phyloP scores from a whole-genome alignment of 345 rosid species.

The Euphorbia lathyris region DNA sequence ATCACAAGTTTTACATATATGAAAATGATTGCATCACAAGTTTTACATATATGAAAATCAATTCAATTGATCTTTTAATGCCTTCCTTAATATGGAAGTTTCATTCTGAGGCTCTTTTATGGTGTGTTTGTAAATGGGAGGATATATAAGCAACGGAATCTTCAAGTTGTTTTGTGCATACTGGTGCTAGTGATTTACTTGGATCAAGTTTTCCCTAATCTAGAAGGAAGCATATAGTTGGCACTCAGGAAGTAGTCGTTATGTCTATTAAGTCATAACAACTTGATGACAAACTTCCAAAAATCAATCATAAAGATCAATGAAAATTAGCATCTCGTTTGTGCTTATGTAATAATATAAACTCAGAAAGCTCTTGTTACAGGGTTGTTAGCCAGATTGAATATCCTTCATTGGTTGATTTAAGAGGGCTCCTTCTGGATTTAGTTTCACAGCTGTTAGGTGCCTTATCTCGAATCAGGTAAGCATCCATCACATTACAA shows the following conservation, averaged over 20 bases:
- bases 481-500: conserved; percentile 13
- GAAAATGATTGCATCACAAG: conserved; percentile 2
- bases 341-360: not conserved
- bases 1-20: not conserved
- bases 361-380: conserved; percentile 29
- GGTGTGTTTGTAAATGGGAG: not conserved
- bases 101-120: conserved; percentile 1
- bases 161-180: not conserved
- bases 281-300: not conserved
- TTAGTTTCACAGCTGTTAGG: conserved; percentile 97
- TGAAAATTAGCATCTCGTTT: not conserved
- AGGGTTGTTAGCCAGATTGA: conserved; percentile 99
- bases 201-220: not conserved
- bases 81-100: not conserved
- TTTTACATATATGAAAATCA: not conserved
- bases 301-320: conserved; percentile 1
- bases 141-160: conserved; percentile 6
- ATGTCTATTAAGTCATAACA: not conserved
- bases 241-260: conserved; percentile 7
- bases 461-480: conserved; percentile 98
- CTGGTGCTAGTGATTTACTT: not conserved
- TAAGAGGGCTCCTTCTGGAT: conserved; percentile 93
- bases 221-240: conserved; percentile 10
- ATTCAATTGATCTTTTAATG: not conserved
- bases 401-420: conserved; percentile 95